phyloP scores from a whole-genome alignment of 495 filamentous ascomycete genomes.

The Aspergillus bertholletiae region DNA sequence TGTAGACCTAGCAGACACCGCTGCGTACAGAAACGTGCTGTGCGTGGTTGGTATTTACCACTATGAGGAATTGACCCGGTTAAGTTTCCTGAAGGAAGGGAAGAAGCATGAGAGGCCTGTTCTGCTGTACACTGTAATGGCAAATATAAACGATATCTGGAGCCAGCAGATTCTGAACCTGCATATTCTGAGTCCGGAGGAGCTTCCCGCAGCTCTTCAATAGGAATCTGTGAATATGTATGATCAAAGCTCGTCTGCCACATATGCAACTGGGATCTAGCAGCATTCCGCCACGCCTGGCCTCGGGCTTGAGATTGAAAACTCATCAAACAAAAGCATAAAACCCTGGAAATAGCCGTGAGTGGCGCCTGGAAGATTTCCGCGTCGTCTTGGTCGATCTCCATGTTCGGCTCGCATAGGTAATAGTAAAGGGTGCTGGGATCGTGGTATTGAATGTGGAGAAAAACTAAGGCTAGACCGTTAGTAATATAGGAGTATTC shows the following conservation, averaged over 20 bases:
- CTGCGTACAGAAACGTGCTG: constrained; percentile 38
- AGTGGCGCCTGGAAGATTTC: not conserved
- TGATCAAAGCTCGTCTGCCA: constrained; percentile 24
- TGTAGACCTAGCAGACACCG: constrained; percentile 41
- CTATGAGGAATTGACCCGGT: too few species aligned
- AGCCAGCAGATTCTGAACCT: not conserved
- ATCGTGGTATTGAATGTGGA: constrained; percentile 29
- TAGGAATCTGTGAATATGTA: constrained; percentile 18
- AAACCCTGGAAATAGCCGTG: constrained; percentile 18
- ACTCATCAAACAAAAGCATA: constrained; percentile 30
- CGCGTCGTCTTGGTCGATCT: constrained; percentile 16
- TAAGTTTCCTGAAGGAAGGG: too few species aligned
- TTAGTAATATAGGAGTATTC: constrained; percentile 28
- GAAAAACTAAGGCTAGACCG: constrained; percentile 25
- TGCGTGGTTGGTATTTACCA: not conserved
- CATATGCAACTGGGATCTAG: constrained; percentile 11
- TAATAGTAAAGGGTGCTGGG: constrained; percentile 36
- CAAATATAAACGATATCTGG: too few species aligned
- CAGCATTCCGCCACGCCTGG: constrained; percentile 30
- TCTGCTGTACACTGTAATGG: constrained; percentile 1
- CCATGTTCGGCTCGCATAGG: constrained; percentile 29
- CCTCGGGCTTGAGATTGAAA: constrained; percentile 17
- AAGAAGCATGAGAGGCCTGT: too few species aligned
- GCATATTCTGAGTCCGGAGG: not conserved
- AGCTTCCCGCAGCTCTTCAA: constrained; percentile 15